A percentile compares a stretch with the other conserved stretches of the same genome.
These are phyloP conservation scores for Blumeriella jaapii DNA, from an alignment of 2,329 filamentous ascomycete genomes.

Conservation along the genomic window DNA sequence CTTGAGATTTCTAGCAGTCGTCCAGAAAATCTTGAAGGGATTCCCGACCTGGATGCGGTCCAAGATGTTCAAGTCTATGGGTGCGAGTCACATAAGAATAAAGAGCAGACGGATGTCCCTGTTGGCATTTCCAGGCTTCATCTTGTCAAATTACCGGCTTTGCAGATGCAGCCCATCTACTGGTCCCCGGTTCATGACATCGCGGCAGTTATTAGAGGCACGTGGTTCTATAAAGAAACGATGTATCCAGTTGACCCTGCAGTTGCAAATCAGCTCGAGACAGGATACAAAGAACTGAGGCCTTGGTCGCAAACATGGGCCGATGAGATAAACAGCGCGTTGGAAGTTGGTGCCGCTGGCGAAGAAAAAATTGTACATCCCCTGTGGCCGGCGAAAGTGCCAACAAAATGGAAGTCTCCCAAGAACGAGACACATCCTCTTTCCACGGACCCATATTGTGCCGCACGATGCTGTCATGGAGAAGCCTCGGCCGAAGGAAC, in stretches of 20 bases:
- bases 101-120: conserved; percentile 46
- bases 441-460: conserved; percentile 43
- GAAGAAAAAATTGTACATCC: conserved; percentile 79
- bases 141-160: conserved; percentile 67
- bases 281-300: conserved; percentile 75
- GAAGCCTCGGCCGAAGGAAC: conserved; percentile 46
- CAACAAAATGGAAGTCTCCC: conserved; percentile 27
- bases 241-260: conserved; percentile 80
- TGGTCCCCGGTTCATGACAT: conserved; percentile 93
- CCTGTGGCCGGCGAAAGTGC: conserved; percentile 58
- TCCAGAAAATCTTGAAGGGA: conserved; percentile 4
- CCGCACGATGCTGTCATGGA: conserved; percentile 46
- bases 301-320: conserved; percentile 89
- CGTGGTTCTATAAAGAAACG: conserved; percentile 95
- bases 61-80: conserved; percentile 14
- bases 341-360: conserved; percentile 78
- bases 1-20: conserved; percentile 2
- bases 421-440: conserved; percentile 11
- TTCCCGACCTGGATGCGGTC: conserved; percentile 1
- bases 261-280: conserved; percentile 84
- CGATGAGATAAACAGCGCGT: conserved; percentile 80
- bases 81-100: conserved; percentile 25
- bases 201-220: conserved; percentile 69
- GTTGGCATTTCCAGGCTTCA: conserved; percentile 88
- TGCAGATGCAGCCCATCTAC: conserved; percentile 94